Evolutionary conservation across 768 basidiomycete species (phyloP).

Genomic region (Tricholoma matsutake): DNA sequence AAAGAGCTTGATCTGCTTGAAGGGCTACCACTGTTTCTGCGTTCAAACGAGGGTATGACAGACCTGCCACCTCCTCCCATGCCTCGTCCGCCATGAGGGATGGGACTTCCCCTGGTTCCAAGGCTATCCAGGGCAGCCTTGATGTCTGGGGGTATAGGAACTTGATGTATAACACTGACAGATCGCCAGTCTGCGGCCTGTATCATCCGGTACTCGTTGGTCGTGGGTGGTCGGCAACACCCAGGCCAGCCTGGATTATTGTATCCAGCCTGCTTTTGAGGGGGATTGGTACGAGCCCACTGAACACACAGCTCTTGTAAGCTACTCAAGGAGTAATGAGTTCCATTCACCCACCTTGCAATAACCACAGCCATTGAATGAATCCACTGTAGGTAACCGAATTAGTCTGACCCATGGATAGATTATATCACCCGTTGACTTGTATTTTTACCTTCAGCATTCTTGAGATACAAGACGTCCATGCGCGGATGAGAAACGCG

Average conservation of each 20-base stretch:
- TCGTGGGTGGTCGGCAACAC: conserved; percentile 75
- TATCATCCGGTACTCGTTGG: conserved; percentile 58
- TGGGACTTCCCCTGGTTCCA: conserved; percentile 35
- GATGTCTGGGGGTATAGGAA: conserved; percentile 71
- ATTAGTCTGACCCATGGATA: conserved; percentile 12
- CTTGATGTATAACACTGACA: conserved; percentile 70
- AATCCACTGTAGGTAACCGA: conserved; percentile 50
- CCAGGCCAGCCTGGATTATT: conserved; percentile 84
- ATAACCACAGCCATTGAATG: conserved; percentile 84
- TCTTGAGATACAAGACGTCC: conserved; percentile 78
- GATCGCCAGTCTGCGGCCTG: conserved; percentile 77
- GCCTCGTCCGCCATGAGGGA: conserved; percentile 28
- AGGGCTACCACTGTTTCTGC: conserved; percentile 45
- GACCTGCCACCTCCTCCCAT: conserved; percentile 26
- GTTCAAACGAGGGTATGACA: conserved; percentile 35
- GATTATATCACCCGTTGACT: conserved; percentile 7
- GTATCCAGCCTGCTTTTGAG: conserved; percentile 51
- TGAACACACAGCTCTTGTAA: conserved; percentile 29
- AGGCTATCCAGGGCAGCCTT: conserved; percentile 63
- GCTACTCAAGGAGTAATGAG: conserved; percentile 20
- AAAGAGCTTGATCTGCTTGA: conserved; percentile 31
- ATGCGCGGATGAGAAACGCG: conserved; percentile 68
- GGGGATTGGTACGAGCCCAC: conserved; percentile 69
- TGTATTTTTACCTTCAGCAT: conserved; percentile 71
- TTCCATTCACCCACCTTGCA: conserved; percentile 66